A percentile compares a stretch with the other conserved stretches of the same genome.
phyloP scores from a whole-genome alignment of 1,284 basidiomycete species.

The Moniliophthora roreri region DNA sequence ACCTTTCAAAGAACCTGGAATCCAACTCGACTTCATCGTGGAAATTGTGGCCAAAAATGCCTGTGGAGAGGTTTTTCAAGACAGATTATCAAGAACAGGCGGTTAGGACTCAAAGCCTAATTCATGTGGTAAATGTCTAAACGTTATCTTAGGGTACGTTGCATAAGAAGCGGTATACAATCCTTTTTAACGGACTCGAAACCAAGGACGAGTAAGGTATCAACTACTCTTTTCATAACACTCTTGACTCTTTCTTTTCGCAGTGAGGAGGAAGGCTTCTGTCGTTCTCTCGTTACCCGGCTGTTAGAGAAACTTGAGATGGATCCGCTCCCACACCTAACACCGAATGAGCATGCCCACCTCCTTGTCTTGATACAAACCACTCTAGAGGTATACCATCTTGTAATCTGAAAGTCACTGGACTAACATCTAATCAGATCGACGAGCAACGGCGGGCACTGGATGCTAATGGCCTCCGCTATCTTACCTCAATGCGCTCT shows the following conservation, averaged over 20 bases:
- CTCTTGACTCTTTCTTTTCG: neutral
- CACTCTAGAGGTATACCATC: constrained; percentile 67
- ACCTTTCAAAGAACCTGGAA: constrained; percentile 50
- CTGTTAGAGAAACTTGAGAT: constrained; percentile 68
- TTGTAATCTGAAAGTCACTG: constrained; percentile 1
- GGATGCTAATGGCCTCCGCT: constrained; percentile 88
- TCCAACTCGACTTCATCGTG: constrained; percentile 12
- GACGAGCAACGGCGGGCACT: constrained; percentile 85
- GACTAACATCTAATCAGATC: constrained; percentile 48
- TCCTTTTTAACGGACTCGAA: constrained; percentile 42
- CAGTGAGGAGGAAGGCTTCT: constrained; percentile 65
- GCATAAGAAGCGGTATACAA: constrained; percentile 40
- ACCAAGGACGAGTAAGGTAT: constrained; percentile 41
- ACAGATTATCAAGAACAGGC: constrained; percentile 22
- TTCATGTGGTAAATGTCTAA: neutral
- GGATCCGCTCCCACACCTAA: constrained; percentile 67
- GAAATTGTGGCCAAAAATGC: constrained; percentile 42
- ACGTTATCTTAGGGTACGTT: constrained; percentile 10
- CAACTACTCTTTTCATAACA: constrained; percentile 3
- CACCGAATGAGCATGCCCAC: constrained; percentile 75
- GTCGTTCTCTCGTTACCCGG: constrained; percentile 55
- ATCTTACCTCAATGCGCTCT: constrained; percentile 84
- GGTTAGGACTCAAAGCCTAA: constrained; percentile 14
- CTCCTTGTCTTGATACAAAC: constrained; percentile 83
- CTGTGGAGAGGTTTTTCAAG: constrained; percentile 54